Conservation (phyloP, 306 rosid genomes). For the Ormosia semicastrata region DNA sequence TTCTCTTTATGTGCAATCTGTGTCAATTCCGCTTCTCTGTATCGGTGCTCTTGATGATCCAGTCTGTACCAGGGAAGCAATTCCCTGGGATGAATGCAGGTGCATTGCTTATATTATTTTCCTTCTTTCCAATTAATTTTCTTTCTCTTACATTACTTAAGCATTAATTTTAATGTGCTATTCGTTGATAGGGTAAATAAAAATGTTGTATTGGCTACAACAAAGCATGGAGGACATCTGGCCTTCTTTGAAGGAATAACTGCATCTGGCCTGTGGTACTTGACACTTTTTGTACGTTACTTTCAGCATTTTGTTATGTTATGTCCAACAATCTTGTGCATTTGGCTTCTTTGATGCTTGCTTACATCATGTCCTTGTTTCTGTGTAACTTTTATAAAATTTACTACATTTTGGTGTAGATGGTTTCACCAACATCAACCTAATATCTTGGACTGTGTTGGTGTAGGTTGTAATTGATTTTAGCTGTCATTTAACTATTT, state of each 20-base stretch:
- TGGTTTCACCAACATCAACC: background rate
- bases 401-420: background rate
- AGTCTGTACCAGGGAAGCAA: constrained; percentile 92
- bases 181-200: constrained; percentile 53
- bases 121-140: constrained; percentile 6
- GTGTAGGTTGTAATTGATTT: background rate
- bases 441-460: background rate
- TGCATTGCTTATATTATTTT: constrained; percentile 30
- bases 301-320: constrained; percentile 16
- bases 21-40: constrained; percentile 88
- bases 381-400: no score
- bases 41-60: constrained; percentile 97
- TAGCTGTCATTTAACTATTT: background rate
- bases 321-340: background rate
- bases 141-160: constrained; percentile 3
- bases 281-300: background rate
- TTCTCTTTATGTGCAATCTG: constrained; percentile 70
- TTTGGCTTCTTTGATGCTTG: no score
- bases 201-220: constrained; percentile 73
- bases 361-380: no score
- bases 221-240: constrained; percentile 80
- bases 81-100: constrained; percentile 99
- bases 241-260: constrained; percentile 87
- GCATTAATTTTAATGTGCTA: background rate
- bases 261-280: constrained; percentile 76